Conservation (phyloP, 305 asterid genomes). For the Fraxinus baroniana region DNA sequence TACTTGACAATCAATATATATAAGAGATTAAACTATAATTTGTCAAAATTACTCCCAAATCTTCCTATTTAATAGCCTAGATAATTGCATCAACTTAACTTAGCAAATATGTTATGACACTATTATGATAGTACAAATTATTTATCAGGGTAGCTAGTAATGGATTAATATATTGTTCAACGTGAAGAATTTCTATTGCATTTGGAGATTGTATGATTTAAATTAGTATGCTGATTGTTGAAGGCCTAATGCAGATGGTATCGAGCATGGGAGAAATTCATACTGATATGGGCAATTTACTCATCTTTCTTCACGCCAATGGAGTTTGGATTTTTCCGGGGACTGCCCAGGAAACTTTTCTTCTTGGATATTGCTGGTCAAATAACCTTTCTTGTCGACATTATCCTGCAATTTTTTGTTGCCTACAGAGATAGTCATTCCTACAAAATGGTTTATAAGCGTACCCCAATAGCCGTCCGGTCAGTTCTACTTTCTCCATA, state of each 20-base stretch:
- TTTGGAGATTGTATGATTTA: background rate
- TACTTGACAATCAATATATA: too few relatives aligned
- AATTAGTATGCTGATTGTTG: constrained; percentile 9
- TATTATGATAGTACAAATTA: background rate
- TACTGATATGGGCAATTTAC: constrained; percentile 83
- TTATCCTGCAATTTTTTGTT: constrained; percentile 66
- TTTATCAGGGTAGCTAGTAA: background rate
- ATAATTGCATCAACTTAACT: background rate
- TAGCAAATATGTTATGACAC: background rate
- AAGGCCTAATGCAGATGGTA: constrained; percentile 70
- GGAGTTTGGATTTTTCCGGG: constrained; percentile 91
- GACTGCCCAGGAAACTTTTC: constrained; percentile 72
- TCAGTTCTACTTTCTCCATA: constrained; percentile 26
- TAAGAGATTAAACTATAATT: background rate
- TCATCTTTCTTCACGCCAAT: constrained; percentile 85
- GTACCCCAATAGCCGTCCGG: constrained; percentile 68
- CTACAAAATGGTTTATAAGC: constrained; percentile 66
- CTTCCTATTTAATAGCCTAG: too few relatives aligned
- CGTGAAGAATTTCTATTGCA: background rate
- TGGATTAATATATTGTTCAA: background rate
- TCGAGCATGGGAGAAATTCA: constrained; percentile 77
- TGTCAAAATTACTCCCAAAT: too few relatives aligned
- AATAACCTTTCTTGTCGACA: constrained; percentile 71
- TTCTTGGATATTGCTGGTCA: constrained; percentile 76
- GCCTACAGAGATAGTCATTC: constrained; percentile 75